phyloP scores from a whole-genome alignment of 345 rosid species.

The Firmiana major region DNA sequence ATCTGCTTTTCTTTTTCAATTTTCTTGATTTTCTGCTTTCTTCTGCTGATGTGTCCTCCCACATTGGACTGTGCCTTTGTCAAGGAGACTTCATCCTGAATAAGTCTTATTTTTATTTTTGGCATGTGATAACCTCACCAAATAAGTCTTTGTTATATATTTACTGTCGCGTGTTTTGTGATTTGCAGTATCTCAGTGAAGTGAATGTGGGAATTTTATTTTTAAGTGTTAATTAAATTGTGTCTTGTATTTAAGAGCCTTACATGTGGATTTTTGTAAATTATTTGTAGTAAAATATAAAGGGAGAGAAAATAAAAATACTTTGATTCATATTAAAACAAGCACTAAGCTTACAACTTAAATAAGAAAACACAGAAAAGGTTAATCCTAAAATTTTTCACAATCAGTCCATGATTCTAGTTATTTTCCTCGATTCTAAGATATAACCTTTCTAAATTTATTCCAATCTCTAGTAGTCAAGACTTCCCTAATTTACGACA shows the following conservation, averaged over 20 bases:
- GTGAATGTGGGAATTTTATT: background rate
- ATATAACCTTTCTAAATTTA: too few relatives aligned
- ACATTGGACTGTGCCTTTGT: background rate
- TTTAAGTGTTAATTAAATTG: background rate
- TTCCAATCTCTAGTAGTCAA: too few relatives aligned
- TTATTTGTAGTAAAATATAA: too few relatives aligned
- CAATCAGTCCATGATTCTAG: too few relatives aligned
- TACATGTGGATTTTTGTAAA: conserved; percentile 1
- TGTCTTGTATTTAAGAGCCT: background rate
- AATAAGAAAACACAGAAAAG: too few relatives aligned
- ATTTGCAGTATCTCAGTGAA: background rate
- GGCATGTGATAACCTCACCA: background rate
- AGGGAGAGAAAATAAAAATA: too few relatives aligned
- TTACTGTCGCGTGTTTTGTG: background rate
- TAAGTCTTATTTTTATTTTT: background rate
- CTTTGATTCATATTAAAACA: too few relatives aligned
- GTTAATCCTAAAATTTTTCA: too few relatives aligned
- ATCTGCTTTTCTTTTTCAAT: background rate
- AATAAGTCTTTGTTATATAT: background rate
- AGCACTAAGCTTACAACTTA: too few relatives aligned
- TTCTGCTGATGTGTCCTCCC: background rate
- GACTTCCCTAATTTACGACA: too few relatives aligned
- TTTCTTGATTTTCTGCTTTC: background rate
- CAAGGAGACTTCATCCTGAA: background rate
- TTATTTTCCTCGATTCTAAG: too few relatives aligned